Conservation (phyloP, 768 basidiomycete genomes). For the Mycena rebaudengoi region DNA sequence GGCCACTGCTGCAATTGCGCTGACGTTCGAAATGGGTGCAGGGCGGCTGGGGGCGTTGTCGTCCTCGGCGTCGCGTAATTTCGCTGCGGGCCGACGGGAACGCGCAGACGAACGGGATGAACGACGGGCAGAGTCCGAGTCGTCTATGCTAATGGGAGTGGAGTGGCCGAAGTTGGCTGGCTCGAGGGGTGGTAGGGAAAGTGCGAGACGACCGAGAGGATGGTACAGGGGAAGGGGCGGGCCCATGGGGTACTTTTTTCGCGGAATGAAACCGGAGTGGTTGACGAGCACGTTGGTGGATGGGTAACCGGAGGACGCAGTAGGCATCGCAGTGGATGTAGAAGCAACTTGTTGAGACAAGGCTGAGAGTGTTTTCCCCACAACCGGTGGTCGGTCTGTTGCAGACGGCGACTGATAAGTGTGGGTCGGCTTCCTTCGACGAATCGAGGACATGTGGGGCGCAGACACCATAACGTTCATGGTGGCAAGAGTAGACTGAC, state of each 20-base stretch:
- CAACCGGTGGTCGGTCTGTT: conserved; percentile 29
- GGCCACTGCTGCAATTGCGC: conserved; percentile 23
- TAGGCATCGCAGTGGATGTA: conserved; percentile 14
- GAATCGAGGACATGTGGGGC: conserved; percentile 37
- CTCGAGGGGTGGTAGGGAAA: conserved; percentile 72
- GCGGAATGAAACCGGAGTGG: conserved; percentile 18
- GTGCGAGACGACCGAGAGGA: conserved; percentile 67
- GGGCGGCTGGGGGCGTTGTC: conserved; percentile 34
- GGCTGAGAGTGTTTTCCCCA: conserved; percentile 26
- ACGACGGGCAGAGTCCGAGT: conserved; percentile 45
- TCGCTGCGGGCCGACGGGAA: conserved; percentile 56
- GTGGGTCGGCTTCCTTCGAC: conserved; percentile 60
- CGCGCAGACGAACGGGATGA: conserved; percentile 56
- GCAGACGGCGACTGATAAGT: conserved; percentile 68
- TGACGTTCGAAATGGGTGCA: conserved; percentile 22
- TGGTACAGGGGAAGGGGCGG: conserved; percentile 72
- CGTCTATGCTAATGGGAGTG: conserved; percentile 53
- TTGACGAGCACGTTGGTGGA: conserved; percentile 24
- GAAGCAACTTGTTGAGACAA: conserved; percentile 8
- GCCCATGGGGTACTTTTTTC: conserved; percentile 37
- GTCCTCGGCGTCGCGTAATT: conserved; percentile 56
- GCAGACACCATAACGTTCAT: conserved; percentile 16
- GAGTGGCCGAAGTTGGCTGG: conserved; percentile 65
- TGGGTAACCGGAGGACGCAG: not conserved
- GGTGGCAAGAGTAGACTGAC: not conserved